A percentile compares a stretch with the other conserved stretches of the same genome.
These are phyloP conservation scores for Hypocrella siamensis DNA, from an alignment of 2,329 filamentous ascomycete genomes.

Conservation along the genomic window DNA sequence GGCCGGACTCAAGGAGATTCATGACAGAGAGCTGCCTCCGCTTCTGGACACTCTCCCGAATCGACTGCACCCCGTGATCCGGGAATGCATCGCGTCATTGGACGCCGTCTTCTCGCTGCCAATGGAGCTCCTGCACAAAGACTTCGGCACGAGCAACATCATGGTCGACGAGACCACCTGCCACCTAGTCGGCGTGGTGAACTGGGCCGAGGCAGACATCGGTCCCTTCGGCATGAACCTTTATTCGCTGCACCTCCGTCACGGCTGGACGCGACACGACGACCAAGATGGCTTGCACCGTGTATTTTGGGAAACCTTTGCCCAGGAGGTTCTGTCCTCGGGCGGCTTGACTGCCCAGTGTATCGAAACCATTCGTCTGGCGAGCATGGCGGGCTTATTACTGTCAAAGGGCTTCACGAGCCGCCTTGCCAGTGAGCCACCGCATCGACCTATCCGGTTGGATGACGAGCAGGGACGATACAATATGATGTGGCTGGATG, in stretches of 20 bases:
- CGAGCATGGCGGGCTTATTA: constrained; percentile 17
- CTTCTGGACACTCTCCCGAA: constrained; percentile 16
- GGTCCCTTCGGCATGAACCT: constrained; percentile 24
- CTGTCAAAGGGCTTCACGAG: constrained; percentile 20
- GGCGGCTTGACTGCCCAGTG: constrained; percentile 12
- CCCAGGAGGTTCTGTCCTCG: constrained; percentile 11
- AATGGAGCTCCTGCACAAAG: constrained; percentile 22
- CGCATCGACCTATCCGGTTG: constrained; percentile 6
- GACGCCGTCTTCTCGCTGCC: constrained; percentile 18
- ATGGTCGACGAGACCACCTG: constrained; percentile 20
- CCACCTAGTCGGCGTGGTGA: constrained; percentile 22
- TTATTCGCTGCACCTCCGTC: constrained; percentile 17
- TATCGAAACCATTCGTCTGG: constrained; percentile 12
- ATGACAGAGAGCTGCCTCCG: constrained; percentile 14
- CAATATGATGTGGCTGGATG: background rate
- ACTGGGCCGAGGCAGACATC: constrained; percentile 24
- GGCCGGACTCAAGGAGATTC: constrained; percentile 10
- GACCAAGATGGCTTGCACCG: constrained; percentile 15
- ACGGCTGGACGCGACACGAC: constrained; percentile 17
- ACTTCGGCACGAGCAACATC: constrained; percentile 22
- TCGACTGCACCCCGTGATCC: constrained; percentile 17
- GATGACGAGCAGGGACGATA: background rate
- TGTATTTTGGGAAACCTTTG: constrained; percentile 18
- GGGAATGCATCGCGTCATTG: constrained; percentile 14
- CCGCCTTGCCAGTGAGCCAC: constrained; percentile 18